Conservation (phyloP, 768 basidiomycete species). For the Guyanaporus albipodus region DNA sequence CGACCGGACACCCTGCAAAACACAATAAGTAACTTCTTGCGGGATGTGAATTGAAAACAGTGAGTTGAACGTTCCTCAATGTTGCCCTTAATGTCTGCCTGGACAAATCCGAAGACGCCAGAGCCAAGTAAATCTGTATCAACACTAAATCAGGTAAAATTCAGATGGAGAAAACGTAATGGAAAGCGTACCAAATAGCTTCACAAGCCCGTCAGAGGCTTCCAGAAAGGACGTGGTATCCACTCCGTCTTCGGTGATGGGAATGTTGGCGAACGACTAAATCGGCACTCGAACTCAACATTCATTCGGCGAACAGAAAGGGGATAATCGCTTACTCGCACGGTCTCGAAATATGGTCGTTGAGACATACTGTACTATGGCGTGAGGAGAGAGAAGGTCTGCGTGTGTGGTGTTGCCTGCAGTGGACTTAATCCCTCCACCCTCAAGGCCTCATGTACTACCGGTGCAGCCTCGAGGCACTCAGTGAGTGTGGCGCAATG, state of each 20-base stretch:
- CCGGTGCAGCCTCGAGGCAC: constrained; percentile 29
- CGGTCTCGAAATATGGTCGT: constrained; percentile 63
- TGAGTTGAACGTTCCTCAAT: constrained; percentile 51
- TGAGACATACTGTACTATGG: constrained; percentile 22
- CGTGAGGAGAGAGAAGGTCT: constrained; percentile 9
- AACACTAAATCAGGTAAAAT: constrained; percentile 12
- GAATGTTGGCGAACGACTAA: constrained; percentile 86
- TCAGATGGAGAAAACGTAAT: constrained; percentile 20
- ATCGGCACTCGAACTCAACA: constrained; percentile 4
- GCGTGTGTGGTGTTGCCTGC: not conserved
- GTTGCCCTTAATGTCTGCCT: constrained; percentile 65
- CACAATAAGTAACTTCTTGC: constrained; percentile 10
- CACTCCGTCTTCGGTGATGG: constrained; percentile 70
- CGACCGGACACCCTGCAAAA: constrained; percentile 58
- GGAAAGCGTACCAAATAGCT: constrained; percentile 57
- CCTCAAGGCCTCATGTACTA: constrained; percentile 18
- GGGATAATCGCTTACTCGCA: constrained; percentile 44
- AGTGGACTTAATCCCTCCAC: constrained; percentile 8
- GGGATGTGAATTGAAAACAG: constrained; percentile 9
- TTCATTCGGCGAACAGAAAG: not conserved
- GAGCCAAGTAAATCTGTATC: constrained; percentile 60
- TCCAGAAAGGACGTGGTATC: constrained; percentile 78
- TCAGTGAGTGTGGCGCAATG: constrained; percentile 21
- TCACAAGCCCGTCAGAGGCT: constrained; percentile 81
- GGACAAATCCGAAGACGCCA: constrained; percentile 70